Evolutionary conservation across 1,284 basidiomycete species (phyloP).

Genomic region (Trametes versicolor): DNA sequence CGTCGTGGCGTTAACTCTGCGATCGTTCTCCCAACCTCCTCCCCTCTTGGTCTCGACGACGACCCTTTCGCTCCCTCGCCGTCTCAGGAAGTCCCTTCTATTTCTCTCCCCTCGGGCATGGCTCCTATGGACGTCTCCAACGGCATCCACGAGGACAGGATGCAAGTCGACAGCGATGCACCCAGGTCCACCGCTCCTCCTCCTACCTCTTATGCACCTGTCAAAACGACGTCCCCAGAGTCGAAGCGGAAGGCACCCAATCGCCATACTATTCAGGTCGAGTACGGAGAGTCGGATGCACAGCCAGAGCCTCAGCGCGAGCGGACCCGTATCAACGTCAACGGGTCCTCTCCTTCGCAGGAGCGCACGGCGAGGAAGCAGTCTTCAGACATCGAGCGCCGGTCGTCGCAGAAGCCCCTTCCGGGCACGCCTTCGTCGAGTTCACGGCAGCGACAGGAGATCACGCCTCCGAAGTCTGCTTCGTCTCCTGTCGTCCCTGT

Average conservation of each 20-base stretch:
- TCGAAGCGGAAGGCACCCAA: constrained; percentile 56
- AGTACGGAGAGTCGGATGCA: constrained; percentile 68
- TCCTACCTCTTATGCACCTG: constrained; percentile 40
- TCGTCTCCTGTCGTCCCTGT: constrained; percentile 9
- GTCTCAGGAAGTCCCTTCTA: constrained; percentile 39
- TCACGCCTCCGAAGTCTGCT: constrained; percentile 12
- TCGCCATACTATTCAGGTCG: constrained; percentile 92
- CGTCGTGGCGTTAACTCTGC: constrained; percentile 55
- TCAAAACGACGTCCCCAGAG: constrained; percentile 46
- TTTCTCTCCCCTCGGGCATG: constrained; percentile 25
- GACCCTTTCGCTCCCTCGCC: constrained; percentile 59
- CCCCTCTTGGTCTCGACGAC: constrained; percentile 52
- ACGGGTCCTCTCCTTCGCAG: constrained; percentile 20
- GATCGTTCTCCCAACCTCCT: constrained; percentile 53
- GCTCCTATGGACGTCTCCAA: constrained; percentile 22
- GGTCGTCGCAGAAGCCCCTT: constrained; percentile 47
- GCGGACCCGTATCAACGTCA: constrained; percentile 37
- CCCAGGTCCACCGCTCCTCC: constrained; percentile 31
- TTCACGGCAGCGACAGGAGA: constrained; percentile 38
- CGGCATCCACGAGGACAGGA: constrained; percentile 25
- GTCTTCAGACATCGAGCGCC: constrained; percentile 41
- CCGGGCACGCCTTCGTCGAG: constrained; percentile 41
- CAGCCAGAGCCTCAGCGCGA: constrained; percentile 40
- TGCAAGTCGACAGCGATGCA: constrained; percentile 28
- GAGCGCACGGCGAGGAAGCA: constrained; percentile 41